Conservation (phyloP, 202 grass and related monocot genomes). For the Brachypodium distachyon region DNA sequence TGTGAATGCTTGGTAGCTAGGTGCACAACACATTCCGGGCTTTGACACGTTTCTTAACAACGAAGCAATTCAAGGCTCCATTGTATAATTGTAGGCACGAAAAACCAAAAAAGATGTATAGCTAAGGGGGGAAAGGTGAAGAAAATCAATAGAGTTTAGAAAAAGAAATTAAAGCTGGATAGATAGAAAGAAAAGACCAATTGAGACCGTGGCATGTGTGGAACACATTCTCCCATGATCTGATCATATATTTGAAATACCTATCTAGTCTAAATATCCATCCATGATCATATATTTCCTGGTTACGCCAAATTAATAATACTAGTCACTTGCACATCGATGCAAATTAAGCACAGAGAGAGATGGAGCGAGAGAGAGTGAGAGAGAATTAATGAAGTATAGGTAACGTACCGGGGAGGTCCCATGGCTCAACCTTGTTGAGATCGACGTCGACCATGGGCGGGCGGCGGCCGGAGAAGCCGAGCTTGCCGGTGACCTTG, state of each 20-base stretch:
- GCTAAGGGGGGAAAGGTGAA: background rate
- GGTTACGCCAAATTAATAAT: background rate
- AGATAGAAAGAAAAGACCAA: background rate
- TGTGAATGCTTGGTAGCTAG: background rate
- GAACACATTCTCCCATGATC: background rate
- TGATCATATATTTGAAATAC: too few species aligned
- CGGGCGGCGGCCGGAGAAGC: slow-evolving; percentile 27
- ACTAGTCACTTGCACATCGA: background rate
- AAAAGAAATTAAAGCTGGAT: background rate
- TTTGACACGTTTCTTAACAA: slow-evolving; percentile 10
- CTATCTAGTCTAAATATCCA: background rate
- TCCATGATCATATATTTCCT: background rate
- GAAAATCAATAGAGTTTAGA: background rate
- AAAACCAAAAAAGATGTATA: background rate
- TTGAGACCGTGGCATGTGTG: background rate
- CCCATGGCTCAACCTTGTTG: slow-evolving; percentile 99
- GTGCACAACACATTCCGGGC: slow-evolving; percentile 3
- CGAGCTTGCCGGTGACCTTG: slow-evolving; percentile 42
- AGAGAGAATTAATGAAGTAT: too few species aligned
- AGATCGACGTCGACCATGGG: slow-evolving; percentile 80
- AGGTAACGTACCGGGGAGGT: slow-evolving; percentile 82
- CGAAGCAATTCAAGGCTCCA: slow-evolving; percentile 6
- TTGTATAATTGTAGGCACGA: too few species aligned
- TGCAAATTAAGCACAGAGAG: background rate
- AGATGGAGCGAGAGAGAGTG: background rate